A percentile compares a stretch with the other conserved stretches of the same genome.
These are phyloP conservation scores for Cordyceps farinosa DNA, from an alignment of 2,329 filamentous ascomycete species.

Conservation along the genomic window DNA sequence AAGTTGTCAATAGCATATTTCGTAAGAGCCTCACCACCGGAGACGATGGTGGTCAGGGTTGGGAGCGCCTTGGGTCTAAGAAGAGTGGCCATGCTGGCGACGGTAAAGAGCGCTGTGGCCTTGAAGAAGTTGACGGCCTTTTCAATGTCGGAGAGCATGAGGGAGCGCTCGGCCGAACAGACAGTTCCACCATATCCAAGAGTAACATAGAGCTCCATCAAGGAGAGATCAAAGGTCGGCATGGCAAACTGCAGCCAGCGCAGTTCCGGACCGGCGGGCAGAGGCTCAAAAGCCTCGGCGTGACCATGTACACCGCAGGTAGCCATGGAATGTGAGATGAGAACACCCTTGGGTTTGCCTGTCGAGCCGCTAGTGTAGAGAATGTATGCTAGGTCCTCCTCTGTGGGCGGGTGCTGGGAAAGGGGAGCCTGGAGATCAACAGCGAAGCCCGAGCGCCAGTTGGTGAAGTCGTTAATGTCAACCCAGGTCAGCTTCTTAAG, in stretches of 20 bases:
- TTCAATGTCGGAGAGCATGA: constrained; percentile 18
- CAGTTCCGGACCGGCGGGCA: constrained; percentile 12
- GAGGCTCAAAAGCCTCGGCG: constrained; percentile 13
- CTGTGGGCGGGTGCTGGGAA: constrained; percentile 22
- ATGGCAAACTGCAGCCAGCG: constrained; percentile 17
- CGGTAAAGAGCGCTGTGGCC: constrained; percentile 15
- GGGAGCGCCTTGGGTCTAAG: constrained; percentile 16
- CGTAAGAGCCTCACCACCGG: constrained; percentile 15
- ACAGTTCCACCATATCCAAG: constrained; percentile 17
- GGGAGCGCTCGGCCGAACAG: constrained; percentile 16
- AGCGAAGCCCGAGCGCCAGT: constrained; percentile 14
- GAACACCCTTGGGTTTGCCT: constrained; percentile 50
- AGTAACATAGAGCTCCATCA: constrained; percentile 18
- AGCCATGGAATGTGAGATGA: constrained; percentile 69
- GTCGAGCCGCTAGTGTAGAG: constrained; percentile 49
- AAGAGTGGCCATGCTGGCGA: constrained; percentile 17
- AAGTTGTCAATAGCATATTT: constrained; percentile 18
- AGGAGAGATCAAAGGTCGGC: constrained; percentile 18
- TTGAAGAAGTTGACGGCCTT: constrained; percentile 16
- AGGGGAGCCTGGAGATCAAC: constrained; percentile 9
- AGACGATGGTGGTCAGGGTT: constrained; percentile 15
- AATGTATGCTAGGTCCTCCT: constrained; percentile 30
- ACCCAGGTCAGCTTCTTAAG: constrained; percentile 16
- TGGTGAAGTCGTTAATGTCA: constrained; percentile 12
- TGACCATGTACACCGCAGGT: constrained; percentile 15